Percentiles rank a stretch among this genome's conserved stretches.
These are phyloP conservation scores for Neurospora hispaniola DNA, from an alignment of 495 filamentous ascomycete genomes.

Conservation along the genomic window DNA sequence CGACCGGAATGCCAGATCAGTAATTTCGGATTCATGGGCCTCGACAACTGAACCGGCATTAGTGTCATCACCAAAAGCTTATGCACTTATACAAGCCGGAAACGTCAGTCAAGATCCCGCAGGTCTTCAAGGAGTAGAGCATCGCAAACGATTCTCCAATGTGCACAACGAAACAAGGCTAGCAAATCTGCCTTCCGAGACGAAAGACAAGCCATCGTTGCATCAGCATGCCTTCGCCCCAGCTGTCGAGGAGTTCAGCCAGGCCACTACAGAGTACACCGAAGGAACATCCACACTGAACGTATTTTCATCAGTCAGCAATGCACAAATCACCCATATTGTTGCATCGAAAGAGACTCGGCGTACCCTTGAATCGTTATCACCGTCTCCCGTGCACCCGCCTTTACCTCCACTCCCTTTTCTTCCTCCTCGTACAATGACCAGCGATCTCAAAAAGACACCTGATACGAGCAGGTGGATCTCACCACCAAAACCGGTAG, in stretches of 20 bases:
- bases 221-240: background rate
- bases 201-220: background rate
- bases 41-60: background rate
- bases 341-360: background rate
- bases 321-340: background rate
- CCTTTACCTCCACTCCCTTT: background rate
- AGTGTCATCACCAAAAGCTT: background rate
- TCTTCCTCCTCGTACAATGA: background rate
- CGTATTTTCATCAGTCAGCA: background rate
- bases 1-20: constrained; percentile 15
- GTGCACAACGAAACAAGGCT: background rate
- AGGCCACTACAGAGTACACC: background rate
- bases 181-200: background rate
- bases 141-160: background rate
- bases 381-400: background rate
- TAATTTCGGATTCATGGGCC: constrained; percentile 1
- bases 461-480: background rate
- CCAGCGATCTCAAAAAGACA: background rate
- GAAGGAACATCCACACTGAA: background rate
- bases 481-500: background rate
- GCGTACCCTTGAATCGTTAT: background rate
- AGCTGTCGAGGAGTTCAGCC: background rate
- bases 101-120: background rate
- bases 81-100: background rate
- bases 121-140: background rate